A percentile compares a stretch with the other conserved stretches of the same genome.
Evolutionary conservation across 1,284 basidiomycete genomes (phyloP).

Genomic region (Pisolithus thermaeus): DNA sequence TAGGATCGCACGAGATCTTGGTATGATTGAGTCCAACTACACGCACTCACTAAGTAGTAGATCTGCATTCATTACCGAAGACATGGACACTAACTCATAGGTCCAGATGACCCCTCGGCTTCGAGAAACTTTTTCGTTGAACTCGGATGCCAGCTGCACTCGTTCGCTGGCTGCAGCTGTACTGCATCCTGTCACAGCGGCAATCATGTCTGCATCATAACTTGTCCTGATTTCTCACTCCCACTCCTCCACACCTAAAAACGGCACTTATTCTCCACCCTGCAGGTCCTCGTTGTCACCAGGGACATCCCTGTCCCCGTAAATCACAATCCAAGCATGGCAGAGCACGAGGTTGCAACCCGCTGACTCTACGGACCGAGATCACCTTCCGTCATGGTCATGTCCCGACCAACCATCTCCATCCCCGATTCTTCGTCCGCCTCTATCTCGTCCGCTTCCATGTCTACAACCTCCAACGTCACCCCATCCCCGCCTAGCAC

Average conservation of each 20-base stretch:
- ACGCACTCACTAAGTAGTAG: slow-evolving; percentile 8
- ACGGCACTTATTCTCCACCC: slow-evolving; percentile 12
- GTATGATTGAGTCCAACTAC: neutral
- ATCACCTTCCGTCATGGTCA: slow-evolving; percentile 18
- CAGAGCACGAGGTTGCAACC: slow-evolving; percentile 21
- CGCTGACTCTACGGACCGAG: slow-evolving; percentile 15
- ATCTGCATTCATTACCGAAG: slow-evolving; percentile 33
- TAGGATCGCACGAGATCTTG: neutral
- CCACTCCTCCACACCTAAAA: slow-evolving; percentile 11
- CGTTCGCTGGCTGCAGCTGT: too few species aligned
- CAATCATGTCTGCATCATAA: slow-evolving; percentile 1
- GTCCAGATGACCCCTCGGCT: slow-evolving; percentile 16
- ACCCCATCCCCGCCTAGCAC: slow-evolving; percentile 58
- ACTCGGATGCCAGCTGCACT: slow-evolving; percentile 14
- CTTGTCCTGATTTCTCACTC: neutral
- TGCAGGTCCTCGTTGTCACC: slow-evolving; percentile 11
- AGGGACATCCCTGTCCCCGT: slow-evolving; percentile 12
- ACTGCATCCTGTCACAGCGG: too few species aligned
- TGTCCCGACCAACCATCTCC: slow-evolving; percentile 33
- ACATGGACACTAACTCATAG: slow-evolving; percentile 1
- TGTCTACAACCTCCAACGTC: slow-evolving; percentile 66
- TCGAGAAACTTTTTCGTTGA: slow-evolving; percentile 21
- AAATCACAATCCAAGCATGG: slow-evolving; percentile 17
- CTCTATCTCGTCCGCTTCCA: slow-evolving; percentile 59
- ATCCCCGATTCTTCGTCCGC: slow-evolving; percentile 25